A percentile compares a stretch with the other conserved stretches of the same genome.
phyloP scores from a whole-genome alignment of 805 yeast genomes.

The Metahyphopichia silvanorum region DNA sequence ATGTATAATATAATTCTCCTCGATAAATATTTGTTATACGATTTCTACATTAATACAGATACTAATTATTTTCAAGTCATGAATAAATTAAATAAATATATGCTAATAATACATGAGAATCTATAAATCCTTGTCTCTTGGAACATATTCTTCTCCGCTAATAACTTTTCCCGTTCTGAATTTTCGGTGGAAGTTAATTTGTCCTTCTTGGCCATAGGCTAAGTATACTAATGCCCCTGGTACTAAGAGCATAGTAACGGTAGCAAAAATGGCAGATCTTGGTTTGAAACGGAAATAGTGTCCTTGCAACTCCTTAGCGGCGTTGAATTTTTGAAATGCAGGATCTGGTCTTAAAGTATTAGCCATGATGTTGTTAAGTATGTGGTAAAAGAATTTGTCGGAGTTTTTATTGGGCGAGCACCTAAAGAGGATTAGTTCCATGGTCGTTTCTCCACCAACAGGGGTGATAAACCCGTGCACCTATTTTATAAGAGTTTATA shows the following conservation, averaged over 20 bases:
- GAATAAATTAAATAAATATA: conserved; percentile 1
- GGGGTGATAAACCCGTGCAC: too few relatives aligned
- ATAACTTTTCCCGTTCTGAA: conserved; percentile 36
- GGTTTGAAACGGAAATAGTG: conserved; percentile 42
- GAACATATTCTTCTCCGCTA: conserved; percentile 35
- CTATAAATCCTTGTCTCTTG: conserved; percentile 43
- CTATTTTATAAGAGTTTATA: too few relatives aligned
- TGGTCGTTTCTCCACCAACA: too few relatives aligned
- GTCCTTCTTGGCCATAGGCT: conserved; percentile 40
- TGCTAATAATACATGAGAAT: conserved; percentile 1
- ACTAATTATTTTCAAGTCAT: too few relatives aligned
- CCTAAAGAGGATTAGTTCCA: too few relatives aligned
- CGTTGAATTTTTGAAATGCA: conserved; percentile 38
- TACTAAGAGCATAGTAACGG: conserved; percentile 34
- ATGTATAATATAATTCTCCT: neutral
- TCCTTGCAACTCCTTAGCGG: conserved; percentile 40
- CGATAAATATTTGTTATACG: neutral
- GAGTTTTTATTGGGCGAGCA: too few relatives aligned
- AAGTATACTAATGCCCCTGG: conserved; percentile 34
- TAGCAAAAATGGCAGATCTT: conserved; percentile 31
- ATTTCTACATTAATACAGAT: too few relatives aligned
- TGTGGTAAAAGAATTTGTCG: too few relatives aligned
- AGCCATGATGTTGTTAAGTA: conserved; percentile 26
- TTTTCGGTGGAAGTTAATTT: conserved; percentile 24
- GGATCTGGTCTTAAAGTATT: conserved; percentile 42